Evolutionary conservation across 768 basidiomycete genomes (phyloP).

Genomic region (Lentinula guzmanii): DNA sequence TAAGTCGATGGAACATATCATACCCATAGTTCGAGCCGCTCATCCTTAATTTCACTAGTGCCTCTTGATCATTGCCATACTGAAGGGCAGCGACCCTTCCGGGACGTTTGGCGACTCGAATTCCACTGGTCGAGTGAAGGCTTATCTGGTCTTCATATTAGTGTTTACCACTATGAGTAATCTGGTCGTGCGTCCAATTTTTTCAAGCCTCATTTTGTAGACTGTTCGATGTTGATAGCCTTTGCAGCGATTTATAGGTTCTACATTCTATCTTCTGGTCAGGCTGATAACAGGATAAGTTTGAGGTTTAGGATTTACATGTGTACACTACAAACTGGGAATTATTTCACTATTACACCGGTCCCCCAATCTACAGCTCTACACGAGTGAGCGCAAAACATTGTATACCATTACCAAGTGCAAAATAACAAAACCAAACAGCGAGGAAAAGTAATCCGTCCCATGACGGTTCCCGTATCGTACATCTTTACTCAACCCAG

Average conservation of each 20-base stretch:
- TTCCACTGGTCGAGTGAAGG: slow-evolving; percentile 54
- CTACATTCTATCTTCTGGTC: slow-evolving; percentile 47
- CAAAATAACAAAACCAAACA: no score
- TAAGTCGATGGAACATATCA: slow-evolving; percentile 23
- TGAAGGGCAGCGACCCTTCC: slow-evolving; percentile 50
- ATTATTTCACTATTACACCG: neutral
- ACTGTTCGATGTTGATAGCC: neutral
- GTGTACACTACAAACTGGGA: neutral
- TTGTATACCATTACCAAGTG: no score
- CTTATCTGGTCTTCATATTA: slow-evolving; percentile 76
- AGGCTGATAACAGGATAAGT: slow-evolving; percentile 46
- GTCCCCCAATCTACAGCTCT: no score
- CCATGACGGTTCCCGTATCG: no score
- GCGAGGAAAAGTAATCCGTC: no score
- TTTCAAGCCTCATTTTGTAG: neutral
- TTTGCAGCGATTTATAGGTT: slow-evolving; percentile 49
- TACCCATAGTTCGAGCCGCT: neutral
- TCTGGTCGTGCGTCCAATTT: slow-evolving; percentile 34
- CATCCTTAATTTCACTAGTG: slow-evolving; percentile 36
- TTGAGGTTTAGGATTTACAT: neutral
- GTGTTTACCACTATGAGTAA: slow-evolving; percentile 79
- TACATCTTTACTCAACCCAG: neutral
- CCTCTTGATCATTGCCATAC: slow-evolving; percentile 60
- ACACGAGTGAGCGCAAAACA: no score
- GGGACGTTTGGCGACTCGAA: slow-evolving; percentile 51